Conservation (phyloP, 768 basidiomycete genomes). For the Termitomyces heimii region DNA sequence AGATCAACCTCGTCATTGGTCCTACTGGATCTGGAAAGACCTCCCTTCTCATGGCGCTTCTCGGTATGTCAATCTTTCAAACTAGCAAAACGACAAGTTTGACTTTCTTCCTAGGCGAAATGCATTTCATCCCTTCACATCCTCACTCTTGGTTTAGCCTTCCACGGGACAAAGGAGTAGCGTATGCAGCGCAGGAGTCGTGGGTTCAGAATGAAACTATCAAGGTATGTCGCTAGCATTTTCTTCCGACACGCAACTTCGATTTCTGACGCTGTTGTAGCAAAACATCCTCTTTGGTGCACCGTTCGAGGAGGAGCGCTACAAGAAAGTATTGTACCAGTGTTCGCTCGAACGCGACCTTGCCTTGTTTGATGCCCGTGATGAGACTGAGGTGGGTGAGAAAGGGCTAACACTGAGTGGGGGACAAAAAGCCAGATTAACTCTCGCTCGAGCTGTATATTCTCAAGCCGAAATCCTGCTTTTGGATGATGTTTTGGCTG, state of each 20-base stretch:
- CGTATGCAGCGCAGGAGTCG: constrained; percentile 79
- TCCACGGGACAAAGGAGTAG: constrained; percentile 62
- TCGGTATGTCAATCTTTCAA: constrained; percentile 24
- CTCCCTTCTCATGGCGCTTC: constrained; percentile 57
- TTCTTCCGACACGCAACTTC: background rate
- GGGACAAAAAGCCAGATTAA: constrained; percentile 47
- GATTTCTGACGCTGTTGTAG: constrained; percentile 15
- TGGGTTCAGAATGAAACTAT: constrained; percentile 85
- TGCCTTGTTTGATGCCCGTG: constrained; percentile 61
- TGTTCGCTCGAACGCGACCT: constrained; percentile 72
- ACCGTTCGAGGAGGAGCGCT: constrained; percentile 69
- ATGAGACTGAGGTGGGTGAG: constrained; percentile 67
- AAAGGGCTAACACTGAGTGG: constrained; percentile 57
- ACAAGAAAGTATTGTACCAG: constrained; percentile 71
- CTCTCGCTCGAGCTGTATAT: constrained; percentile 40
- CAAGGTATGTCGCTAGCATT: constrained; percentile 25
- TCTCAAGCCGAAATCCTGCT: constrained; percentile 55
- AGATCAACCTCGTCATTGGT: constrained; percentile 54
- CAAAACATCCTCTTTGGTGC: constrained; percentile 84
- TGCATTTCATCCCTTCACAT: constrained; percentile 52
- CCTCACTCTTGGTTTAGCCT: constrained; percentile 63
- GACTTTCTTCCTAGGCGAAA: constrained; percentile 37
- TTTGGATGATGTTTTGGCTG: constrained; percentile 68
- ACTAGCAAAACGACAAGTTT: background rate
- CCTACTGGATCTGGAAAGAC: constrained; percentile 62